Percentiles rank a stretch among this genome's conserved stretches.
Conservation (phyloP, 2,329 filamentous ascomycete genomes). For the Colletotrichum gloeosporioides region DNA sequence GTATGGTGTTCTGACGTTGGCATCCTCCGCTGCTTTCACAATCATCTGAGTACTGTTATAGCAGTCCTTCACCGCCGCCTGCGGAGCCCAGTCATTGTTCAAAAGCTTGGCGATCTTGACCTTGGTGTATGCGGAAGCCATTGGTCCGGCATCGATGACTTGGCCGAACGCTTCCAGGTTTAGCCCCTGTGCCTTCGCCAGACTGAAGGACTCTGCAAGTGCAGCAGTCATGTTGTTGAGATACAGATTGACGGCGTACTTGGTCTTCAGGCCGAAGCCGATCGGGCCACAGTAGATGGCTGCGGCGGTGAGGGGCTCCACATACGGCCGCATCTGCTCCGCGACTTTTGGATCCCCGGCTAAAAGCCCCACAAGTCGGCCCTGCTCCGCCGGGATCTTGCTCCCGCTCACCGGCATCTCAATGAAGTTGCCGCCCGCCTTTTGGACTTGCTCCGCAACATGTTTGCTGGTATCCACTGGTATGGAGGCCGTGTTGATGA, state of each 20-base stretch:
- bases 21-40: conserved; percentile 24
- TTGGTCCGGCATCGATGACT: conserved; percentile 33
- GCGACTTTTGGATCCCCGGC: conserved; percentile 31
- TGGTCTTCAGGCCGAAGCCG: conserved; percentile 34
- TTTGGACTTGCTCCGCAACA: conserved; percentile 25
- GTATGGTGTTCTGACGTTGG: conserved; percentile 24
- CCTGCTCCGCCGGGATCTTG: conserved; percentile 35
- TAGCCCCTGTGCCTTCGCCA: conserved; percentile 35
- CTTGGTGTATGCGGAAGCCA: conserved; percentile 34
- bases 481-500: conserved; percentile 36
- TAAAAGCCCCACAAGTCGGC: conserved; percentile 37
- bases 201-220: conserved; percentile 35
- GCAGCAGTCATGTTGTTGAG: conserved; percentile 34
- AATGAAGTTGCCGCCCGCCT: conserved; percentile 32
- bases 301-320: conserved; percentile 24
- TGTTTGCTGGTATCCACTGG: conserved; percentile 28
- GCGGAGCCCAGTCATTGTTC: conserved; percentile 32
- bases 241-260: conserved; percentile 35
- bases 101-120: conserved; percentile 35
- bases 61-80: conserved; percentile 34
- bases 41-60: conserved; percentile 34
- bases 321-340: conserved; percentile 25
- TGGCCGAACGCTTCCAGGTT: conserved; percentile 31
- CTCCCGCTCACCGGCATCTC: conserved; percentile 42
- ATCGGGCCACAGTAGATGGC: conserved; percentile 38